Evolutionary conservation across 2,329 filamentous ascomycete genomes (phyloP).

Genomic region (Tolypocladium album): DNA sequence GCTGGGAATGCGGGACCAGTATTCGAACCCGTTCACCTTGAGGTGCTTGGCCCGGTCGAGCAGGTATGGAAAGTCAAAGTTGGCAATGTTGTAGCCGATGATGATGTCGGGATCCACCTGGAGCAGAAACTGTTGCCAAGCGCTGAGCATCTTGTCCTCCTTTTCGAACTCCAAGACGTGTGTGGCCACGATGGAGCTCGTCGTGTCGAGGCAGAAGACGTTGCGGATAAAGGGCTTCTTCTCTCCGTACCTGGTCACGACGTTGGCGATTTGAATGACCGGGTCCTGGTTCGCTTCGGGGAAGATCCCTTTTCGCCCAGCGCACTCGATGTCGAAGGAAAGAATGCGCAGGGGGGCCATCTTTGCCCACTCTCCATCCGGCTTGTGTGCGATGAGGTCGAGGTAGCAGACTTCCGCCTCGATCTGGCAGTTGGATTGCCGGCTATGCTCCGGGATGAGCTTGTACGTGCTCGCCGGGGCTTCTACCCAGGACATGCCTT

Average conservation of each 20-base stretch:
- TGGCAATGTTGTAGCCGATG: constrained; percentile 96
- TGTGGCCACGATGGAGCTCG: constrained; percentile 88
- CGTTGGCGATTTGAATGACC: constrained; percentile 95
- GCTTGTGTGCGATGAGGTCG: constrained; percentile 76
- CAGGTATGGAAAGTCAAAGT: constrained; percentile 97
- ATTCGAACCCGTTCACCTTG: constrained; percentile 70
- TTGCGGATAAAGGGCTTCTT: constrained; percentile 93
- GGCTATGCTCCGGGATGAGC: constrained; percentile 52
- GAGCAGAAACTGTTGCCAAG: constrained; percentile 83
- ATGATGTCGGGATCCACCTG: constrained; percentile 94
- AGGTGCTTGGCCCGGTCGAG: constrained; percentile 79
- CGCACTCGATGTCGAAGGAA: constrained; percentile 98
- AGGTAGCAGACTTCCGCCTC: constrained; percentile 77
- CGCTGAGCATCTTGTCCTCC: constrained; percentile 83
- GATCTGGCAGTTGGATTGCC: constrained; percentile 91
- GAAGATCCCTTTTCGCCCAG: constrained; percentile 93
- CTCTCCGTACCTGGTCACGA: constrained; percentile 91
- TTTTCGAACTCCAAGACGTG: constrained; percentile 75
- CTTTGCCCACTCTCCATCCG: constrained; percentile 93
- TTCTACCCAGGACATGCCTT: constrained; percentile 97
- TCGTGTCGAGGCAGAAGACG: constrained; percentile 89
- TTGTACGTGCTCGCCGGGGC: constrained; percentile 64
- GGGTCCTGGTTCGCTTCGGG: constrained; percentile 86
- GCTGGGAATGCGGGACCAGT: constrained; percentile 71
- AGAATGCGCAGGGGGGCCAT: constrained; percentile 89